Evolutionary conservation across 805 yeast species (phyloP).

Genomic region (Saccharomycopsis fibuligera): DNA sequence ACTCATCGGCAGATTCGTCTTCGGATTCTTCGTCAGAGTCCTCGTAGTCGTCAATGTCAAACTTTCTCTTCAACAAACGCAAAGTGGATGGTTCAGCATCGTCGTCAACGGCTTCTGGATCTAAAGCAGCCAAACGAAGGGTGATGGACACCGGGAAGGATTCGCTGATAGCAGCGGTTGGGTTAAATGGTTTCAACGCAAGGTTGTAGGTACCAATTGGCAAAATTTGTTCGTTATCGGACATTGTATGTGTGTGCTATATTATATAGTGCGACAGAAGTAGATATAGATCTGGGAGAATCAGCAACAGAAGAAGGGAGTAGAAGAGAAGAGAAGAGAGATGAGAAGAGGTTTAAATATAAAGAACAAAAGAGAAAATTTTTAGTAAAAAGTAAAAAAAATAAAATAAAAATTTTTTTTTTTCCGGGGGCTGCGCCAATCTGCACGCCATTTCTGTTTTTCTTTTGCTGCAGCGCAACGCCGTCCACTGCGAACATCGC

Average conservation of each 20-base stretch:
- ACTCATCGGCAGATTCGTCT: slow-evolving; percentile 34
- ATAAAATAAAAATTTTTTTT: background rate
- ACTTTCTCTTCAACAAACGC: slow-evolving; percentile 69
- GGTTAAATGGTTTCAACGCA: slow-evolving; percentile 80
- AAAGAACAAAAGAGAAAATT: background rate
- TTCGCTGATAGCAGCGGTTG: slow-evolving; percentile 79
- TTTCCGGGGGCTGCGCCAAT: background rate
- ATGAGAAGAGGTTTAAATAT: background rate
- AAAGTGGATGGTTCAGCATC: slow-evolving; percentile 81
- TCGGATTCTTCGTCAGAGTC: slow-evolving; percentile 41
- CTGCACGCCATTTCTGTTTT: too few species aligned
- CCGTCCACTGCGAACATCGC: too few species aligned
- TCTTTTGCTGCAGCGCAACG: too few species aligned
- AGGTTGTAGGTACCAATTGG: slow-evolving; percentile 86
- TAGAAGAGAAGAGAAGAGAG: background rate
- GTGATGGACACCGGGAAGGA: slow-evolving; percentile 87
- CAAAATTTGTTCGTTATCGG: slow-evolving; percentile 42
- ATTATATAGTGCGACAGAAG: background rate
- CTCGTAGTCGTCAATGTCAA: slow-evolving; percentile 42
- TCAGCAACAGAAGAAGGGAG: background rate
- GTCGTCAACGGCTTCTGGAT: slow-evolving; percentile 81
- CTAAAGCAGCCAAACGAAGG: slow-evolving; percentile 91
- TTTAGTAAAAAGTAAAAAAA: slow-evolving; percentile 5
- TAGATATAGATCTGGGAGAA: too few species aligned
- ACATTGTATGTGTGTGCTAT: slow-evolving; percentile 37